Base-by-base conservation (phyloP, 1,139 yeast species). In the Yamadazyma trypodendri region DNA sequence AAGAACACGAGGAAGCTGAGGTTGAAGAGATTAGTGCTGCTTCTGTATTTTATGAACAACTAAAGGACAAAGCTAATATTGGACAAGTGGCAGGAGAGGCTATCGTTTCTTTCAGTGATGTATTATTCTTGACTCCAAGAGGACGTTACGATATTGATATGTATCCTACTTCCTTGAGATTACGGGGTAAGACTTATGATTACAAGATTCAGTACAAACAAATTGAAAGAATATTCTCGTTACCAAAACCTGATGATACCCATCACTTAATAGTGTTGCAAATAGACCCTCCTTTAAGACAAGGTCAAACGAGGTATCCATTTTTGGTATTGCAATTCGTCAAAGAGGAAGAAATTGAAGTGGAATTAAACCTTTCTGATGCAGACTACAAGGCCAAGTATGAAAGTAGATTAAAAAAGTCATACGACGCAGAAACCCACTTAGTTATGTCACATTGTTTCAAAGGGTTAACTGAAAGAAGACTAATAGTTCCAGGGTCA, bases 111-210 rank as follows among this genome's bases (percentile, higher is more conserved):
- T 89, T 92, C 67, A 79, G 87, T 38, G 97, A 90, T 54, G 83
- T 89, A 9, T 74, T 92, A 57, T 89, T 92, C 74, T 79, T 94
- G 44, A 94, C 98, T 1, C 99, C 99, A 52, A 81, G 95, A 75
- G 98, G 98, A 52, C 92, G 98, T 63, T 92, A 90, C 62, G 98
- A 94, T 60, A 85, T 92, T 52, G 97, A 90, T 61, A 84, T 92
- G 84, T 92, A 87, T 63, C 82, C 88, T 31, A 78, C 80, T 20
- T 86, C 95, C 31, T 78, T 94, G 63, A 81, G 98, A 60, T 74
- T 92, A 41, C 82, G 98, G 56, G 99, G 99, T 61, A 92, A 92
- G 65, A 92, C 98, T 3, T 92, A 94, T 64, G 98, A 92, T 62
- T 94, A 92, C 74, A 94, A 92, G 65, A 78, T 94, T 43, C 96